A percentile compares a stretch with the other conserved stretches of the same genome.
These are phyloP conservation scores for Falciphora oryzae DNA, from an alignment of 2,329 filamentous ascomycete genomes.

Conservation along the genomic window DNA sequence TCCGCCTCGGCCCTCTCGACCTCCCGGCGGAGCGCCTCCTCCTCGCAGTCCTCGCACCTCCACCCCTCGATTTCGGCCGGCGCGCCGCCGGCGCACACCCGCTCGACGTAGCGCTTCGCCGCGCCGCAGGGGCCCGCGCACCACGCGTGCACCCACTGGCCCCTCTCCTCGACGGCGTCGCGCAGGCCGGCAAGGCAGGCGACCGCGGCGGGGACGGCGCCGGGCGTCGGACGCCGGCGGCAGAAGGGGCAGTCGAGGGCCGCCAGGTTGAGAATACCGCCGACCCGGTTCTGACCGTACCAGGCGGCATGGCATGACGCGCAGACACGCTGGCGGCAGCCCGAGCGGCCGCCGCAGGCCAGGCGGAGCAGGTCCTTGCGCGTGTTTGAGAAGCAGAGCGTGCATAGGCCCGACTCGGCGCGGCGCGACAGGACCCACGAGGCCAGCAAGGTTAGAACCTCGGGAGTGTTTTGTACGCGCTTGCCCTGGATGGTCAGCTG, in stretches of 20 bases:
- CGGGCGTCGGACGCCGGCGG: constrained; percentile 33
- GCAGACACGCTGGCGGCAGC: constrained; percentile 39
- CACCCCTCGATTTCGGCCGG: constrained; percentile 32
- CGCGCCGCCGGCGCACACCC: constrained; percentile 36
- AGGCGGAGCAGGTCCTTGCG: constrained; percentile 30
- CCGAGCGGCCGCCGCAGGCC: constrained; percentile 37
- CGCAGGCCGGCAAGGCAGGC: constrained; percentile 31
- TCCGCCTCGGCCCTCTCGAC: too few species aligned
- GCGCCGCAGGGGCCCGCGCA: constrained; percentile 34
- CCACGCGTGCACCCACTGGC: constrained; percentile 42
- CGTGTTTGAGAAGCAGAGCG: constrained; percentile 37
- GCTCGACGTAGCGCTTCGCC: constrained; percentile 35
- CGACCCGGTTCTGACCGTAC: constrained; percentile 40
- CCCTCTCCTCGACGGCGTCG: constrained; percentile 33
- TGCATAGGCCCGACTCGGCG: constrained; percentile 29
- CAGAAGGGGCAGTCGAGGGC: constrained; percentile 47
- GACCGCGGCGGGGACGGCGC: constrained; percentile 29
- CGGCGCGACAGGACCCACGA: constrained; percentile 30
- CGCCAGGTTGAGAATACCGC: constrained; percentile 39
- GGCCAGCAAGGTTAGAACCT: constrained; percentile 29
- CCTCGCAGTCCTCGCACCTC: constrained; percentile 35
- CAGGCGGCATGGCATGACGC: constrained; percentile 32
- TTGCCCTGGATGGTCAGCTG: constrained; percentile 27
- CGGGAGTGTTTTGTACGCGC: constrained; percentile 34
- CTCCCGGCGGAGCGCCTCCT: constrained; percentile 15